Conservation (phyloP, 225 moss, liverwort and hornwort species). For the Pseudisothecium myosuroides region DNA sequence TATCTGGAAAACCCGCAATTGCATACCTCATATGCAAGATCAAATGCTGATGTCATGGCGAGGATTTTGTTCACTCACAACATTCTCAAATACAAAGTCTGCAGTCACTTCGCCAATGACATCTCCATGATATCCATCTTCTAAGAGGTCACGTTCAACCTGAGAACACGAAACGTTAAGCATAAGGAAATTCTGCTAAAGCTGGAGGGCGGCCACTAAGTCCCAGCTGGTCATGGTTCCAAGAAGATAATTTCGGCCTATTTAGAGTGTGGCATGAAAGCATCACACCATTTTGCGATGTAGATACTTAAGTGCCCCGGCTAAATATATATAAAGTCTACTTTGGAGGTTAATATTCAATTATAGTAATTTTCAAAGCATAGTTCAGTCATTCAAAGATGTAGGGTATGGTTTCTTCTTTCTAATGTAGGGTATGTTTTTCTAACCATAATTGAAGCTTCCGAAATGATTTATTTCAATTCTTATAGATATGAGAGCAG, state of each 20-base stretch:
- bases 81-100: conserved; percentile 47
- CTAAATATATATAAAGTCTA: not conserved
- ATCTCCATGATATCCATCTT: conserved; percentile 79
- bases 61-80: conserved; percentile 35
- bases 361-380: not conserved
- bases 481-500: not conserved
- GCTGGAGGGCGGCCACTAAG: not conserved
- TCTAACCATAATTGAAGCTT: not conserved
- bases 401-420: not conserved
- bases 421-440: not conserved
- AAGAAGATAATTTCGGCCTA: not conserved
- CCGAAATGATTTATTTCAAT: not conserved
- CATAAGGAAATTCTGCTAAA: not conserved
- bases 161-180: not conserved
- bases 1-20: not conserved
- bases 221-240: not conserved
- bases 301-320: not conserved
- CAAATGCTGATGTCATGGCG: not conserved
- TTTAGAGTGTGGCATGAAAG: not conserved
- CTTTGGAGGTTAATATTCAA: not conserved
- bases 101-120: conserved; percentile 80
- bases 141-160: conserved; percentile 41
- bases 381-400: not conserved
- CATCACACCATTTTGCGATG: not conserved
- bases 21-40: not conserved